Evolutionary conservation across 169 alveolate genomes (phyloP).

Genomic region (Toxoplasma gondii): DNA sequence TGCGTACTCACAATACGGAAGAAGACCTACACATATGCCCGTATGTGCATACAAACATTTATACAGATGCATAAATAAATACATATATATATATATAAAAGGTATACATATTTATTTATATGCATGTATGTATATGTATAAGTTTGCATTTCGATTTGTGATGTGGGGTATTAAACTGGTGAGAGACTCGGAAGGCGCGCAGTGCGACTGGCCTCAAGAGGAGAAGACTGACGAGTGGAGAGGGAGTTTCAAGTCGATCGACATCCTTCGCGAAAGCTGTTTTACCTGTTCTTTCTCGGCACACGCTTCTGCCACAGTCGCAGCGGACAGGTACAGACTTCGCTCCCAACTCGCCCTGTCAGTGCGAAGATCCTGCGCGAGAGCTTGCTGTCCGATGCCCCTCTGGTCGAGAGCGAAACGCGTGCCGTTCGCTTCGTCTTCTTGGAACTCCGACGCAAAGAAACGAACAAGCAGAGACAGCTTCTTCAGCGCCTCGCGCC

Average conservation of each 20-base stretch:
- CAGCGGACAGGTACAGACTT: background rate
- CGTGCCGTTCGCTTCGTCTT: too few relatives aligned
- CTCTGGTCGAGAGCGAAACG: background rate
- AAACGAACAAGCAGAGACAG: background rate
- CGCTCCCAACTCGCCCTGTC: background rate
- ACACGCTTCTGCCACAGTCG: background rate
- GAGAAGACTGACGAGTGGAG: too few relatives aligned
- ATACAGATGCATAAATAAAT: too few relatives aligned
- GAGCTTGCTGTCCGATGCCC: too few relatives aligned
- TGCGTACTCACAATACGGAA: background rate
- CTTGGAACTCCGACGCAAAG: background rate
- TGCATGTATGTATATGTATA: background rate
- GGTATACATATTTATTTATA: background rate
- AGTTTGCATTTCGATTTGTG: background rate
- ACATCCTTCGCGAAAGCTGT: too few relatives aligned
- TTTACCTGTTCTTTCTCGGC: conserved; percentile 8
- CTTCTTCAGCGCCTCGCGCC: background rate
- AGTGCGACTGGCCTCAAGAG: too few relatives aligned
- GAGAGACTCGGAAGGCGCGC: too few relatives aligned
- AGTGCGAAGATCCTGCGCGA: background rate
- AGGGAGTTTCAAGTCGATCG: too few relatives aligned
- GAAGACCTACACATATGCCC: background rate
- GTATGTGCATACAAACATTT: background rate
- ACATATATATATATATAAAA: background rate
- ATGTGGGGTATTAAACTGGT: background rate